Evolutionary conservation across 2,329 filamentous ascomycete species (phyloP), one percentile per base, ranked within the genome.

Genomic region (Didymella arachidicola): DNA sequence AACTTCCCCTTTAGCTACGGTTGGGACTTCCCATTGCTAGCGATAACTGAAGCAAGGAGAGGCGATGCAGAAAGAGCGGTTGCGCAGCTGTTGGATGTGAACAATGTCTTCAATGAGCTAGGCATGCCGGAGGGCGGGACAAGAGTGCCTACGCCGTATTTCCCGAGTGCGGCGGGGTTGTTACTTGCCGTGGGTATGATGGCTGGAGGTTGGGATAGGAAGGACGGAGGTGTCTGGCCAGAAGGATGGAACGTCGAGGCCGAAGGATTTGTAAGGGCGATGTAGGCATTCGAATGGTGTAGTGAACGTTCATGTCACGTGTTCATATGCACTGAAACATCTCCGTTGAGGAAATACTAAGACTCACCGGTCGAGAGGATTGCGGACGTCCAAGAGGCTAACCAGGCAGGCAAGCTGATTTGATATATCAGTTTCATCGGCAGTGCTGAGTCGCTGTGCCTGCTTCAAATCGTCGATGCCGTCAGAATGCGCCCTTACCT

Each of bases 61-160:
- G 72, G 72, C 5, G 64, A 74, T 53, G 62, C 67, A 11, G 69
- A 73, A 53, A 65, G 52, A 18, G 50, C 71, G 70, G 32, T 81
- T 3, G 45, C 64, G 16, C 78, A 74, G 67, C 69, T 85, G 16
- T 67, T 87, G 22, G 77, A 87, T 70, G 72, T 78, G 1, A 75
- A 81, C 25, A 86, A 84, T 53, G 68, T 74, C 41, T 86, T 87
- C 67, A 84, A 87, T 72, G 84, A 85, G 64, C 80, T 84, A 1
- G 84, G 84, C 1, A 85, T 85, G 69, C 80, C 83, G 0, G 72
- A 83, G 4, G 84, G 84, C 6, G 83, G 83, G 0, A 74, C 77
- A 4, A 77, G 81, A 41, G 84, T 86, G 8, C 79, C 84, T 1
- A 86, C 84, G 27, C 85, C 84, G 10, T 87, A 87, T 69, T 85